Conservation (phyloP, 169 alveolate species). For the Fabrea salina region DNA sequence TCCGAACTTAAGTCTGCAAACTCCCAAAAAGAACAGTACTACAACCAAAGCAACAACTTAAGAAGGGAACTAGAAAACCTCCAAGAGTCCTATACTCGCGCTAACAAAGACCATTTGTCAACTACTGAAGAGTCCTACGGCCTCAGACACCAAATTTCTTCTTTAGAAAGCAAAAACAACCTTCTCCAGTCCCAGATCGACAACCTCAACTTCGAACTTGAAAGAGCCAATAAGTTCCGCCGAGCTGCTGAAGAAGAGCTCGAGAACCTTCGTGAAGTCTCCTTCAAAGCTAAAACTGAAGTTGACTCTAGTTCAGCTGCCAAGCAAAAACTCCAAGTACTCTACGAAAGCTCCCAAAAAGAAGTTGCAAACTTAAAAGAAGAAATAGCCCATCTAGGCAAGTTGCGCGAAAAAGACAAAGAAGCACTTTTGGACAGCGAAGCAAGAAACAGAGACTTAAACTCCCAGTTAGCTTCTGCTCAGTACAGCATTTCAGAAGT, state of each 20-base stretch:
- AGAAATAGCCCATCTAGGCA: neutral
- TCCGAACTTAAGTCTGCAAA: neutral
- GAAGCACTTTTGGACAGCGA: constrained; percentile 4
- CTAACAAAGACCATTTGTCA: constrained; percentile 7
- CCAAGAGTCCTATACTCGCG: neutral
- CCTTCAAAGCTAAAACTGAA: neutral
- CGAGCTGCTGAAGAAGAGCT: constrained; percentile 24
- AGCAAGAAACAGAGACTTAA: neutral
- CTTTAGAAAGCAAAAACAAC: constrained; percentile 3
- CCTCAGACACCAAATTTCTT: neutral
- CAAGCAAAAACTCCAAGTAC: constrained; percentile 21
- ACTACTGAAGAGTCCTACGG: neutral
- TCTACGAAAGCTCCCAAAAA: neutral
- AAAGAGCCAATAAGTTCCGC: constrained; percentile 2
- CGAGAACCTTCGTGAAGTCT: neutral
- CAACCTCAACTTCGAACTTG: neutral
- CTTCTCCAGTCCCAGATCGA: neutral
- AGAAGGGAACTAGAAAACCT: neutral
- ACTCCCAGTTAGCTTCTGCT: neutral
- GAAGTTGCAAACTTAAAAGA: constrained; percentile 5
- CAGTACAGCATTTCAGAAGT: neutral
- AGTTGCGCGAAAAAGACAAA: constrained; percentile 24
- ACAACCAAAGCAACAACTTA: neutral
- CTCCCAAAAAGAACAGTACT: neutral
- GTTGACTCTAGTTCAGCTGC: neutral